A percentile compares a stretch with the other conserved stretches of the same genome.
These are phyloP conservation scores for Phascolomyces articulosus DNA, from an alignment of 371 early-diverging fungal genomes.

Conservation along the genomic window DNA sequence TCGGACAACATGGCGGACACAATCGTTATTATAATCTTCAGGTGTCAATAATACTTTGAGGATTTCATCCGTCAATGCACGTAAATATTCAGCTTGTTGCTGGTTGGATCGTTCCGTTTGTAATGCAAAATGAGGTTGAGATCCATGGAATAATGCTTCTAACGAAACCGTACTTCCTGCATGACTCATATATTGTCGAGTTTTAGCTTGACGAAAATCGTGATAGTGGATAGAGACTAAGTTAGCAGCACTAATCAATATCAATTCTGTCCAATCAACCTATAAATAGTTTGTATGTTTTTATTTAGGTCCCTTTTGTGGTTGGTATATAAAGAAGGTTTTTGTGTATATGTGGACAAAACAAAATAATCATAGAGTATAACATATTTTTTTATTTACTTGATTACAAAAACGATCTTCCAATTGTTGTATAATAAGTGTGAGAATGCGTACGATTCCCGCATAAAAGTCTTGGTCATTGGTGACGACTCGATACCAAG, in stretches of 20 bases:
- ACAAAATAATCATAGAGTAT: not conserved
- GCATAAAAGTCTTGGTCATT: constrained; percentile 57
- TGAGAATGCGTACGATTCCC: constrained; percentile 46
- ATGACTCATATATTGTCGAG: constrained; percentile 50
- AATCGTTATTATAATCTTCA: constrained; percentile 52
- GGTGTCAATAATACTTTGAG: constrained; percentile 41
- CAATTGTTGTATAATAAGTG: constrained; percentile 45
- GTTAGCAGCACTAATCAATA: constrained; percentile 55
- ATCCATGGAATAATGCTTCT: constrained; percentile 59
- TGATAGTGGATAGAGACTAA: constrained; percentile 52
- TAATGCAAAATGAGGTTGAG: constrained; percentile 65
- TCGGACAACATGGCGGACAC: constrained; percentile 57
- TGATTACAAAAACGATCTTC: constrained; percentile 50
- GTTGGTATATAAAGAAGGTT: not conserved
- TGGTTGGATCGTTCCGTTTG: constrained; percentile 23
- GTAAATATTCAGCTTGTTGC: constrained; percentile 54
- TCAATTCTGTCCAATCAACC: constrained; percentile 63
- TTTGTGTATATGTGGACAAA: no score
- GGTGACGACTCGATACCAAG: constrained; percentile 59
- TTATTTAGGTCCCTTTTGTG: not conserved
- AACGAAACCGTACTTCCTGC: constrained; percentile 50
- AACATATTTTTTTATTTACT: constrained; percentile 13
- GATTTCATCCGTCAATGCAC: constrained; percentile 50
- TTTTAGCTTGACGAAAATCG: constrained; percentile 55
- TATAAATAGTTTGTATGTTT: constrained; percentile 12